Base-by-base conservation (phyloP, 2,329 filamentous ascomycete genomes). In the Xylaria sp. region DNA sequence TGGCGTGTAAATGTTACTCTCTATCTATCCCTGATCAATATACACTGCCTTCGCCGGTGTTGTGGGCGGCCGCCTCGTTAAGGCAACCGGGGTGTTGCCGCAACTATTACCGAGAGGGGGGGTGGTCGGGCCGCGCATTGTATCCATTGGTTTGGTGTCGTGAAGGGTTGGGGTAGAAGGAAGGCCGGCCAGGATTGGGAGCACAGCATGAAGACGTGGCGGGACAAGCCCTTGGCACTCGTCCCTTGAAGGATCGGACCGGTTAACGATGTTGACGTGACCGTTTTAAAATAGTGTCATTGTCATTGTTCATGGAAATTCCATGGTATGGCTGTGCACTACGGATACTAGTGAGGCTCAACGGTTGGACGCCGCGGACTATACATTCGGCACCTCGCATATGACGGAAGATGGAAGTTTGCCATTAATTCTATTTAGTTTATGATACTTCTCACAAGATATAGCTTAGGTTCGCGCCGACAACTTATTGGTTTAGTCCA, bases 151-250 rank as follows among this genome's bases (percentile, higher is more conserved):
- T 47, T 17, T 14, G 39, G 34, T 34, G 17, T 36, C 19, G 19
- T 27, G 24, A 9, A 51, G 48, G 48, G 48, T 27, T 51, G 21
- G 36, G 17, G n/a, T 30, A 32, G 21, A 64, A 63, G 54, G 21
- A 64, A 55, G 54, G 47, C 47, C 21, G 30, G 8, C 27, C 24
- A 30, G n/a, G 1, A 21, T 51, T 51, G 51, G 61, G 48, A 45
- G 39, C 57, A 68, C 61, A 39, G 51, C 45, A 61, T 65, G n/a
- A 21, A 53, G 48, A 61, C 32, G 48, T 61, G 61, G 55, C 55
- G 24, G 34, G 36, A 53, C 48, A 47, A 48, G 21, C 39, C 19
- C 39, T 19, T 42, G n/a, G 32, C 30, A 45, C 17, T 14, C 30
- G n/a, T 39, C 45, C 2, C 12, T 11, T 12, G 17, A 24, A 47